Percentiles rank a stretch among this genome's conserved stretches.
Evolutionary conservation across 352 stramenopile species (phyloP).

Genomic region (Phytophthora idaei): DNA sequence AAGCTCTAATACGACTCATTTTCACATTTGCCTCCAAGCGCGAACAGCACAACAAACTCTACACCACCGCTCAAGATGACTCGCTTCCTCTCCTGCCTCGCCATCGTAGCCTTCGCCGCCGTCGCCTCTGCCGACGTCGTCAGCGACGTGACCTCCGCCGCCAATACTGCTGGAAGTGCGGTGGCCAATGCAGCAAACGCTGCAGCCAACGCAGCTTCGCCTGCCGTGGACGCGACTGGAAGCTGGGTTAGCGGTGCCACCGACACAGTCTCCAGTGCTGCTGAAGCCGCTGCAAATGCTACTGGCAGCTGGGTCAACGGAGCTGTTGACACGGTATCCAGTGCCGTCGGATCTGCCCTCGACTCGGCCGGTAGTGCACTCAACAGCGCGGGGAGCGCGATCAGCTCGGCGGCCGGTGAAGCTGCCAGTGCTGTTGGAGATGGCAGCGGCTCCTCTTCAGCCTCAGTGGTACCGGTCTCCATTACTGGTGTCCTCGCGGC

Average conservation of each 20-base stretch:
- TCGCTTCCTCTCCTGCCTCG: conserved; percentile 26
- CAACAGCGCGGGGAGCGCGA: conserved; percentile 13
- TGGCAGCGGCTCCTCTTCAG: conserved; percentile 12
- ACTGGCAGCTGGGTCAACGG: conserved; percentile 30
- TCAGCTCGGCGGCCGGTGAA: conserved; percentile 21
- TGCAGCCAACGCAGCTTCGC: conserved; percentile 12
- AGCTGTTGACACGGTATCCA: conserved; percentile 20
- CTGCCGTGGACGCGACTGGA: conserved; percentile 15
- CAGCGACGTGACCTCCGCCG: conserved; percentile 16
- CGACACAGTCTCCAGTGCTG: conserved; percentile 23
- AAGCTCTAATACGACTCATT: conserved; percentile 5
- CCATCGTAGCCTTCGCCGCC: conserved; percentile 17
- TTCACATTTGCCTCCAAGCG: conserved; percentile 23
- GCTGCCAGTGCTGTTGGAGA: conserved; percentile 19
- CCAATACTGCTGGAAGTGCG: conserved; percentile 19
- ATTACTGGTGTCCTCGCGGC: conserved; percentile 8
- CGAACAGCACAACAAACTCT: conserved; percentile 14
- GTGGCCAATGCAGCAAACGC: conserved; percentile 10
- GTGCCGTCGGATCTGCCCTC: background rate
- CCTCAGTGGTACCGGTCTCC: conserved; percentile 21
- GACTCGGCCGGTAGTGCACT: conserved; percentile 15
- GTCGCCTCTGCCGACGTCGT: conserved; percentile 15
- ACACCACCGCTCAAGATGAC: conserved; percentile 28
- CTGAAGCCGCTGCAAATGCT: conserved; percentile 13
- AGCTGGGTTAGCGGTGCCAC: conserved; percentile 23